Percentiles rank a stretch among this genome's conserved stretches.
These are phyloP conservation scores for Chamaenerion angustifolium DNA, from an alignment of 345 rosid genomes.

Conservation along the genomic window DNA sequence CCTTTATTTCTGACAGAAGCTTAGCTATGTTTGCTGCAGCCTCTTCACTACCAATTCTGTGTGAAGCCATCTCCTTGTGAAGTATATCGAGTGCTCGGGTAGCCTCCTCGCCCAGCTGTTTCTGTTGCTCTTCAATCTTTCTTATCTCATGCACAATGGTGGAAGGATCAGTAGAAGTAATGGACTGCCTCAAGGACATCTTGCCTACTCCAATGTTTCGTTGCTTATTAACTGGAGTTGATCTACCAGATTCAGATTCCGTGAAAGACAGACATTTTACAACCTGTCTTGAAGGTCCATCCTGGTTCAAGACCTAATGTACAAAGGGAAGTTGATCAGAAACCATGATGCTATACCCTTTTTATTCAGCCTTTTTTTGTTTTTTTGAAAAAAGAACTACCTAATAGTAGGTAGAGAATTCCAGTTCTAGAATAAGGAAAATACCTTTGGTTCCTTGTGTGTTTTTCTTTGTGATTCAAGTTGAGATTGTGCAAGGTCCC, in stretches of 20 bases:
- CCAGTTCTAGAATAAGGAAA: not conserved
- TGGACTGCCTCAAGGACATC: conserved; percentile 42
- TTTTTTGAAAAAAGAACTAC: not conserved
- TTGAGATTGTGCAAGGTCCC: conserved; percentile 75
- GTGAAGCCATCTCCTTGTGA: conserved; percentile 82
- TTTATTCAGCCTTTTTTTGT: too few relatives aligned
- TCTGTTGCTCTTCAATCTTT: conserved; percentile 69
- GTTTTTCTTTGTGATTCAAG: conserved; percentile 66
- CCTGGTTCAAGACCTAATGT: conserved; percentile 33
- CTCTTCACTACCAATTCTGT: conserved; percentile 65
- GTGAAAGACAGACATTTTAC: conserved; percentile 65
- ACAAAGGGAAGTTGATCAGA: not conserved
- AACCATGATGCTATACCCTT: too few relatives aligned
- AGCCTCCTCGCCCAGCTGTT: conserved; percentile 85
- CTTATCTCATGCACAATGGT: conserved; percentile 72
- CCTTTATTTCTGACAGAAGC: conserved; percentile 72
- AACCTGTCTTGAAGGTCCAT: conserved; percentile 49
- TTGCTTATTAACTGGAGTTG: conserved; percentile 20
- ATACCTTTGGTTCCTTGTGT: conserved; percentile 64
- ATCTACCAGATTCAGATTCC: conserved; percentile 22
- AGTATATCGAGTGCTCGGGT: conserved; percentile 81
- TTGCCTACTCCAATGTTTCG: conserved; percentile 30
- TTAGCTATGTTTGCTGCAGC: conserved; percentile 65
- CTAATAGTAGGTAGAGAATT: not conserved
- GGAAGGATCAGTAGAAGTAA: conserved; percentile 60